These are phyloP conservation scores for Bryoglossum gracile DNA, from an alignment of 495 filamentous ascomycete species.

Conservation along the genomic window DNA sequence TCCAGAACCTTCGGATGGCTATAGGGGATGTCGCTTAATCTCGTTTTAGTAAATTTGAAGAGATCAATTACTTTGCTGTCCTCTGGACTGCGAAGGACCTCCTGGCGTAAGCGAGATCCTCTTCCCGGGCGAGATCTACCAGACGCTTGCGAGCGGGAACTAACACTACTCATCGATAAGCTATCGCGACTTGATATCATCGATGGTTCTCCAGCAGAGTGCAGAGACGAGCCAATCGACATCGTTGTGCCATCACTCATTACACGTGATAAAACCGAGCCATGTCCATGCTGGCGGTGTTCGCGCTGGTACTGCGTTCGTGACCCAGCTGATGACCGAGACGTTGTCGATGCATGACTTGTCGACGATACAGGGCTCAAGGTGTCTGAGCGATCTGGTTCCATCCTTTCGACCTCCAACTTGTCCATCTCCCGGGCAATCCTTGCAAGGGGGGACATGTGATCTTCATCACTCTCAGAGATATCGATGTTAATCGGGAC, in stretches of 20 bases:
- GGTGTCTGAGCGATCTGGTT: conserved; percentile 49
- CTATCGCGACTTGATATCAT: conserved; percentile 44
- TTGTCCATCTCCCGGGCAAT: conserved; percentile 55
- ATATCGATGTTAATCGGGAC: conserved; percentile 48
- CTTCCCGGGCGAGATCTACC: conserved; percentile 52
- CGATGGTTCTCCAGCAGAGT: conserved; percentile 32
- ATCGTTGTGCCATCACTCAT: conserved; percentile 54
- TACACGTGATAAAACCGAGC: conserved; percentile 41
- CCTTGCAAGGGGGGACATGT: conserved; percentile 57
- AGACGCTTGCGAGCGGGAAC: conserved; percentile 60
- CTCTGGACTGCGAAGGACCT: conserved; percentile 63
- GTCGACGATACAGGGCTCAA: conserved; percentile 56
- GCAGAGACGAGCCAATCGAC: conserved; percentile 51
- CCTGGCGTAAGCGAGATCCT: conserved; percentile 71
- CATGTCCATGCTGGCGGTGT: conserved; percentile 31
- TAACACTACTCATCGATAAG: conserved; percentile 43
- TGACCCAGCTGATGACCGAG: conserved; percentile 43
- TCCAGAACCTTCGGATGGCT: conserved; percentile 56
- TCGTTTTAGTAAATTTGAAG: conserved; percentile 59
- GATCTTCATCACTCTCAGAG: conserved; percentile 60
- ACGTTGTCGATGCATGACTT: conserved; percentile 58
- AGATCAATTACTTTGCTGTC: conserved; percentile 53
- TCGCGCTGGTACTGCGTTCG: neutral
- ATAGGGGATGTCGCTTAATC: conserved; percentile 75
- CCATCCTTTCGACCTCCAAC: conserved; percentile 42